Percentiles rank a stretch among this genome's conserved stretches.
These are phyloP conservation scores for Mollisia scopiformis DNA, from an alignment of 2,329 filamentous ascomycete genomes.

Conservation along the genomic window DNA sequence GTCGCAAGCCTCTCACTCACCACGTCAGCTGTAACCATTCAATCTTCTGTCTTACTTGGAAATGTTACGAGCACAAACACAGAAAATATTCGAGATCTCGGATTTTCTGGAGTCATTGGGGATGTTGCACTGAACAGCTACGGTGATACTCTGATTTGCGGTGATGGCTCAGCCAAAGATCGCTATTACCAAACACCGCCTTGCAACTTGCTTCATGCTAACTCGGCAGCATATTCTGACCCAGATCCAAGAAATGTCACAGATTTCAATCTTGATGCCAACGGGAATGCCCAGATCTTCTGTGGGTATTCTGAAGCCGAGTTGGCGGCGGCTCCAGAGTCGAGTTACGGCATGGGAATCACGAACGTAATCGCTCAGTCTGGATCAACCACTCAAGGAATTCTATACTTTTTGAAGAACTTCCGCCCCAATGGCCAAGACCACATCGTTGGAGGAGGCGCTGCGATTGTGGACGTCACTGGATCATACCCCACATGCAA, in stretches of 20 bases:
- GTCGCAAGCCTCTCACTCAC: neutral
- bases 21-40: neutral
- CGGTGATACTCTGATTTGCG: conserved; percentile 10
- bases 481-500: conserved; percentile 2
- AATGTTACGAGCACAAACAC: conserved; percentile 10
- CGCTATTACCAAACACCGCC: neutral
- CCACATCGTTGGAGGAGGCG: conserved; percentile 11
- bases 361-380: conserved; percentile 7
- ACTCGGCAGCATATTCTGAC: neutral
- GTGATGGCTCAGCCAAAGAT: conserved; percentile 4
- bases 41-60: conserved; percentile 2
- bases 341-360: conserved; percentile 4
- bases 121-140: conserved; percentile 3
- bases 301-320: conserved; percentile 4
- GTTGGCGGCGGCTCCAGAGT: neutral
- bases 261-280: conserved; percentile 4
- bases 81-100: conserved; percentile 12
- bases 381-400: neutral
- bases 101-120: conserved; percentile 8
- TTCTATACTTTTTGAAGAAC: conserved; percentile 14
- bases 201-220: neutral
- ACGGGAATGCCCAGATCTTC: conserved; percentile 3
- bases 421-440: neutral
- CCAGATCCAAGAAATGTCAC: neutral
- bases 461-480: conserved; percentile 7